Base-by-base conservation (phyloP, 108 stramenopile genomes). In the Cyclotella baltica region DNA sequence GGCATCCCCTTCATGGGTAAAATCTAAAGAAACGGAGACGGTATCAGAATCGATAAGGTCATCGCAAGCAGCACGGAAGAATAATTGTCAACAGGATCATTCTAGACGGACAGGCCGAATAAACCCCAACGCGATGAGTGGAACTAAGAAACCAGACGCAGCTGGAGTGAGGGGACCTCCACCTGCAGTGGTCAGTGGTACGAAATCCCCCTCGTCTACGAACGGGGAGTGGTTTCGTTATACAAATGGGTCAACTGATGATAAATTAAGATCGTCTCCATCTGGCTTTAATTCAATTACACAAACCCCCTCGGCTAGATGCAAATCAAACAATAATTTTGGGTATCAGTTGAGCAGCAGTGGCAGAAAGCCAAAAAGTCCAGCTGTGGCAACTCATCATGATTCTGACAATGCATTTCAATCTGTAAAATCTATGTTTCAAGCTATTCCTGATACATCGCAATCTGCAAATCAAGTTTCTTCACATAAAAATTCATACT, bases 201-300 rank as follows among this genome's bases (percentile, higher is more conserved):
- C 5, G 6, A 30, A 30, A 10, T 6, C 18, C 4, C 28, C 28
- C 6, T 10, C 51, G n/a, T 30, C 57, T 28, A 29, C 57, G 9
- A 40, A 55, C 28, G 52, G 4, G 15, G 70, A 58, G 19, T 73
- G 72, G 72, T 73, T 73, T 62, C 72, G 16, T 11, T 73, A 73
- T 36, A 73, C 72, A 19, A 73, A 50, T 52, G 72, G 72, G 22
- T 57, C 72, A 18, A 52, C 52, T 6, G 20, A 58, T 22, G 43
- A 37, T 37, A 50, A 65, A 55, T 2, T 48, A 46, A 38, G 50
- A 11, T 62, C 64, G 0, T 38, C 72, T 36, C 27, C 75, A 33
- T 27, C 50, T 3, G 51, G 50, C 4, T 10, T n/a, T 15, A 57
- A 46, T 10, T 15, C 35, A 36, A 20, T 43, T 18, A 20, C 40